Conservation (phyloP, 345 rosid species). For the Citrus unshiu region DNA sequence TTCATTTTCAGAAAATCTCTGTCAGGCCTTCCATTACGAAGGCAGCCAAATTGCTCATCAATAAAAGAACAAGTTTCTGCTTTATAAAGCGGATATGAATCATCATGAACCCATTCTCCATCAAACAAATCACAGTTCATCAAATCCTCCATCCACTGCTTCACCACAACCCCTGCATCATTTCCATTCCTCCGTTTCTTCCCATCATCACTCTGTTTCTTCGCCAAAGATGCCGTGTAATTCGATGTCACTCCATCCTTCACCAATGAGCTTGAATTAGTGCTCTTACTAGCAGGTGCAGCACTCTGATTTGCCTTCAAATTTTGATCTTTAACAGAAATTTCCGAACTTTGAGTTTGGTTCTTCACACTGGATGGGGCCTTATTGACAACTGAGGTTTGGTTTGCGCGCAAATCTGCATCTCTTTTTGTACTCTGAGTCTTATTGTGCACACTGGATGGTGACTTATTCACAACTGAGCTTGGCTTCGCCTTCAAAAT, state of each 20-base stretch:
- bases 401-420: constrained; percentile 13
- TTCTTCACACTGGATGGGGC: constrained; percentile 8
- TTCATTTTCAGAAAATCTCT: constrained; percentile 58
- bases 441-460: not conserved
- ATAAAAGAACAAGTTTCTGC: constrained; percentile 81
- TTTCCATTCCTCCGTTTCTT: constrained; percentile 33
- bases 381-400: constrained; percentile 5
- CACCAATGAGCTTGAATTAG: constrained; percentile 12
- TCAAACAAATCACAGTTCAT: constrained; percentile 74
- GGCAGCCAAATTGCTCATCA: constrained; percentile 82
- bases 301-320: constrained; percentile 28
- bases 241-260: constrained; percentile 29
- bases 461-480: constrained; percentile 1
- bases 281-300: constrained; percentile 14
- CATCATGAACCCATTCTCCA: constrained; percentile 83
- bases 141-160: constrained; percentile 46
- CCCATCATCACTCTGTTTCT: constrained; percentile 28
- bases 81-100: constrained; percentile 89
- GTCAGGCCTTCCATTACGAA: constrained; percentile 80
- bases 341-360: constrained; percentile 8
- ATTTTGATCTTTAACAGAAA: constrained; percentile 19
- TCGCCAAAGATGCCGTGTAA: constrained; percentile 28
- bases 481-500: not conserved
- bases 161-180: constrained; percentile 16
- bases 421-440: constrained; percentile 8